These are phyloP conservation scores for Pseudopyricularia javanii DNA, from an alignment of 2,329 filamentous ascomycete genomes.

Conservation along the genomic window DNA sequence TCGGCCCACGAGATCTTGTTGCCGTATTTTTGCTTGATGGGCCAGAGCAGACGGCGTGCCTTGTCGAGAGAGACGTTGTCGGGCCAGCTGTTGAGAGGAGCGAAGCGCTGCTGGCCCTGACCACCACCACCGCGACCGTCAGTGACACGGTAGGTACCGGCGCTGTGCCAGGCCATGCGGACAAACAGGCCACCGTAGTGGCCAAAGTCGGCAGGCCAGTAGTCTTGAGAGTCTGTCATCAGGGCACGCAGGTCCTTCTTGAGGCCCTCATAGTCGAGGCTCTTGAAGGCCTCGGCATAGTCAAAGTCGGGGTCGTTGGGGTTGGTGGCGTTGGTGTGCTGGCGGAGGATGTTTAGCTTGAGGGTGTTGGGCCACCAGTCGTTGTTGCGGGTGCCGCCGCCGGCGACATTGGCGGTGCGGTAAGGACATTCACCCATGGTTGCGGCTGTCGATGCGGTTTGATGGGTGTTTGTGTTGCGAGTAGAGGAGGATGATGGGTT, in stretches of 20 bases:
- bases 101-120: constrained; percentile 66
- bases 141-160: constrained; percentile 64
- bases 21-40: constrained; percentile 76
- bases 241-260: constrained; percentile 62
- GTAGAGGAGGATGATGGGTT: neutral
- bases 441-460: neutral
- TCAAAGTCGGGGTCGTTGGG: constrained; percentile 56
- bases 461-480: neutral
- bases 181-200: constrained; percentile 74
- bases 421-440: constrained; percentile 2
- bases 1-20: constrained; percentile 76
- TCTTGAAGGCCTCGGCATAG: constrained; percentile 62
- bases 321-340: constrained; percentile 51
- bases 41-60: constrained; percentile 67
- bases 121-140: constrained; percentile 68
- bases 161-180: constrained; percentile 71
- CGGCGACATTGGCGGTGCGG: constrained; percentile 27
- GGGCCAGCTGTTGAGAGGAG: constrained; percentile 72
- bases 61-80: constrained; percentile 72
- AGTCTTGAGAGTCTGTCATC: constrained; percentile 70
- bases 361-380: constrained; percentile 68
- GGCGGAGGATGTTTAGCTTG: constrained; percentile 60
- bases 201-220: constrained; percentile 73
- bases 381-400: constrained; percentile 52
- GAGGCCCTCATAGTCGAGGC: constrained; percentile 54